Conservation (phyloP, 2,329 filamentous ascomycete genomes). For the Aureobasidium leucospermi region DNA sequence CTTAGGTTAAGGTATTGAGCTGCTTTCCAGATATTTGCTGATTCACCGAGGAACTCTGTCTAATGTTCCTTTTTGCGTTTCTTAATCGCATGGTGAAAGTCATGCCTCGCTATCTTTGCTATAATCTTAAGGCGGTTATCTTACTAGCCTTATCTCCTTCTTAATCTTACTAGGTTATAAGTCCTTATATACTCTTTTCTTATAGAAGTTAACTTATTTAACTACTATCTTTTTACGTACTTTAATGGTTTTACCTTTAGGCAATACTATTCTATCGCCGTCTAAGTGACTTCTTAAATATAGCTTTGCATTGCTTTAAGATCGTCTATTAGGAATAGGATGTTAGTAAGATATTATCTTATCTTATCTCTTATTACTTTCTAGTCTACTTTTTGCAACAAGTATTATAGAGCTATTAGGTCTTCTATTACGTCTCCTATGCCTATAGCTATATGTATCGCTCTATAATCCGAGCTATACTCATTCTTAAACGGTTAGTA, state of each 20-base stretch:
- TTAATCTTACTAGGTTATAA: not conserved
- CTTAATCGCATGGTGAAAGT: no score
- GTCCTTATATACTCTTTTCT: not conserved
- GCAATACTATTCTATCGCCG: constrained; percentile 17
- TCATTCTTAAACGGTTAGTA: not conserved
- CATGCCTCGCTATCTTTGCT: no score
- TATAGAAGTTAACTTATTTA: not conserved
- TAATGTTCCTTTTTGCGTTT: not conserved
- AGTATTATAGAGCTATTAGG: not conserved
- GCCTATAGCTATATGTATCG: not conserved
- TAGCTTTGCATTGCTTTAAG: not conserved
- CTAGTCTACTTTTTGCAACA: not conserved
- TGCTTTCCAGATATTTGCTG: constrained; percentile 13
- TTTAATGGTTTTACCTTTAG: constrained; percentile 22
- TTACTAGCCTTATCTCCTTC: not conserved
- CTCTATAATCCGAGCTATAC: constrained; percentile 3
- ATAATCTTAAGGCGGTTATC: no score
- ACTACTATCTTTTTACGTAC: constrained; percentile 28
- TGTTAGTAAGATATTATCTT: not conserved
- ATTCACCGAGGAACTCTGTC: constrained; percentile 10
- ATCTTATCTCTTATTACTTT: not conserved
- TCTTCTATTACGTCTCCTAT: not conserved
- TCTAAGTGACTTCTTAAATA: constrained; percentile 12
- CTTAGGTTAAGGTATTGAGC: not conserved
- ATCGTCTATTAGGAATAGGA: not conserved